These are phyloP conservation scores for Aspergillus persii DNA, from an alignment of 2,329 filamentous ascomycete genomes.

Conservation along the genomic window DNA sequence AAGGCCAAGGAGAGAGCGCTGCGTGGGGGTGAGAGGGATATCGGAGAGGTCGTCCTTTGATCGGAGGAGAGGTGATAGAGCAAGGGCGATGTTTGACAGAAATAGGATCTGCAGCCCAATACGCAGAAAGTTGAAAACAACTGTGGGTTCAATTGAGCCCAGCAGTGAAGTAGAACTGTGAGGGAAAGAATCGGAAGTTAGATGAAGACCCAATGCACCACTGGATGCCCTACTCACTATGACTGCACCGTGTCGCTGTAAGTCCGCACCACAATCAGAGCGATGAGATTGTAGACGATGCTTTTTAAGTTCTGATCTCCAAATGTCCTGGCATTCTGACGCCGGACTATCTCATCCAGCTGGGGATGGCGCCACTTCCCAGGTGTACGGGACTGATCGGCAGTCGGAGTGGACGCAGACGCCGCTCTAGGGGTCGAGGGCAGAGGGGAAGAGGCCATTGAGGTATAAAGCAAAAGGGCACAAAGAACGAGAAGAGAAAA, in stretches of 20 bases:
- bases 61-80: conserved; percentile 70
- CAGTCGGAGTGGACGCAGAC: conserved; percentile 25
- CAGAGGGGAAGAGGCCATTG: conserved; percentile 36
- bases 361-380: conserved; percentile 91
- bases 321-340: conserved; percentile 77
- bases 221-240: conserved; percentile 31
- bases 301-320: conserved; percentile 70
- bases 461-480: not conserved
- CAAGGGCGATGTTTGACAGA: conserved; percentile 67
- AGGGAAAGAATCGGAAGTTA: conserved; percentile 29
- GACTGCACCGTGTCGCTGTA: conserved; percentile 40
- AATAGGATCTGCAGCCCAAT: conserved; percentile 63
- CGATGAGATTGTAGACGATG: conserved; percentile 65
- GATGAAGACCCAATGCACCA: conserved; percentile 12
- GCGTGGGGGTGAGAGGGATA: conserved; percentile 85
- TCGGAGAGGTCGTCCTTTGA: conserved; percentile 76
- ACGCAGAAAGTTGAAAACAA: conserved; percentile 46
- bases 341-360: conserved; percentile 78
- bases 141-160: conserved; percentile 33
- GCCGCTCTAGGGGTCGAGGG: conserved; percentile 44
- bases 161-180: conserved; percentile 25
- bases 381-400: conserved; percentile 45
- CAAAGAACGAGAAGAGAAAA: conserved; percentile 6
- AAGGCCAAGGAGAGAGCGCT: conserved; percentile 80
- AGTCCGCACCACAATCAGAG: conserved; percentile 52